phyloP scores from a whole-genome alignment of 768 basidiomycete species.

The Trametes gibbosa region DNA sequence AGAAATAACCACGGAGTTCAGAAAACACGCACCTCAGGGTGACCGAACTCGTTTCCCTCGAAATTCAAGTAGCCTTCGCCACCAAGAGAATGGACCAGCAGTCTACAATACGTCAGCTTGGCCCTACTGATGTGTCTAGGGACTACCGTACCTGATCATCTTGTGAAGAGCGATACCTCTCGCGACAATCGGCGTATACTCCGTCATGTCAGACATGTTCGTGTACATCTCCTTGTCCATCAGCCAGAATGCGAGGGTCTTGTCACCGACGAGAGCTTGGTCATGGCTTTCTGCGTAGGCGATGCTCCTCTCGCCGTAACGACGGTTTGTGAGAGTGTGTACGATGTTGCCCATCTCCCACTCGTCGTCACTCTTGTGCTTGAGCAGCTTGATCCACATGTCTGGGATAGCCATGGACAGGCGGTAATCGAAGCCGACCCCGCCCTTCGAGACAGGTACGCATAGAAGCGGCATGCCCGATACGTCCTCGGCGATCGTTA shows the following conservation, averaged over 20 bases:
- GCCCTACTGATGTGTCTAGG: neutral
- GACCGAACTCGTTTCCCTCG: conserved; percentile 97
- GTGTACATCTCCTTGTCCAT: conserved; percentile 99
- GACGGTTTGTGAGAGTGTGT: conserved; percentile 85
- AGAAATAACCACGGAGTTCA: neutral
- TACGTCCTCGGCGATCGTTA: conserved; percentile 98
- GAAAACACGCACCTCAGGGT: conserved; percentile 72
- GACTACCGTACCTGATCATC: conserved; percentile 80
- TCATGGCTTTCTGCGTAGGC: conserved; percentile 96
- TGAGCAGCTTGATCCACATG: conserved; percentile 99
- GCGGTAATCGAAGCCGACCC: conserved; percentile 97
- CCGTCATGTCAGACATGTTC: conserved; percentile 89
- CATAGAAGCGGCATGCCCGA: conserved; percentile 98
- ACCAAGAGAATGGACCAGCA: conserved; percentile 88
- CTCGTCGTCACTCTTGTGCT: conserved; percentile 81
- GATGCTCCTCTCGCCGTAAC: conserved; percentile 87
- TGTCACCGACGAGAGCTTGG: conserved; percentile 97
- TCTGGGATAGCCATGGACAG: conserved; percentile 98
- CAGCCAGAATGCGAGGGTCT: conserved; percentile 97
- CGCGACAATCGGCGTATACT: conserved; percentile 80
- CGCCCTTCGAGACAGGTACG: conserved; percentile 72
- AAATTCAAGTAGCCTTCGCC: conserved; percentile 99
- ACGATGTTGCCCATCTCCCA: conserved; percentile 90
- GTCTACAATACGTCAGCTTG: conserved; percentile 39
- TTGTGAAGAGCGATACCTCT: conserved; percentile 94